Conservation (phyloP, 805 yeast species). For the Sugiyamaella marilandica region DNA sequence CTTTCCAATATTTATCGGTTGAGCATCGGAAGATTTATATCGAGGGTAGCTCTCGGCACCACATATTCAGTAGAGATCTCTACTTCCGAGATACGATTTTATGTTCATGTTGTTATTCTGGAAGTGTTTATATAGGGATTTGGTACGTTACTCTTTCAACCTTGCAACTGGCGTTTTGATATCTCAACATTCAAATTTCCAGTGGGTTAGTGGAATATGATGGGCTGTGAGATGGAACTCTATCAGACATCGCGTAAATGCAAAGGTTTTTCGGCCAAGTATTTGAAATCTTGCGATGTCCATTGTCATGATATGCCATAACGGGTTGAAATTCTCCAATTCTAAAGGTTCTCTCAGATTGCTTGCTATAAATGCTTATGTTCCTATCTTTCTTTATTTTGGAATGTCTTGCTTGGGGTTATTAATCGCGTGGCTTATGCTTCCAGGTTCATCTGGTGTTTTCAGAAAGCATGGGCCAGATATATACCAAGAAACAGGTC, state of each 20-base stretch:
- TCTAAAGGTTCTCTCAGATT: constrained; percentile 51
- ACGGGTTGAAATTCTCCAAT: constrained; percentile 53
- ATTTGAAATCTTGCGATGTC: constrained; percentile 48
- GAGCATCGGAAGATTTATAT: constrained; percentile 51
- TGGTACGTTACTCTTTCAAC: constrained; percentile 46
- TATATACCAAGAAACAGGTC: constrained; percentile 39
- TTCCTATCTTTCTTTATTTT: constrained; percentile 49
- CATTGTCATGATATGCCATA: constrained; percentile 51
- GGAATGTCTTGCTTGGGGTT: constrained; percentile 41
- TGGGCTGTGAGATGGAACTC: constrained; percentile 60
- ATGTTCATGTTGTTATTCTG: constrained; percentile 50
- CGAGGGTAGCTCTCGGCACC: constrained; percentile 56
- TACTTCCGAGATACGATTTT: constrained; percentile 48
- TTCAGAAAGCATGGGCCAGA: constrained; percentile 49
- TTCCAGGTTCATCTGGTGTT: constrained; percentile 51
- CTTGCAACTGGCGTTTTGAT: neutral
- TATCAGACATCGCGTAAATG: constrained; percentile 49
- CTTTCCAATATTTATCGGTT: constrained; percentile 37
- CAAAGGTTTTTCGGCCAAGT: constrained; percentile 52
- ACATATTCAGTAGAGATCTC: constrained; percentile 50
- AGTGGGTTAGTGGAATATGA: constrained; percentile 54
- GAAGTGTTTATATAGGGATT: constrained; percentile 55
- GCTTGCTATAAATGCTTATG: constrained; percentile 44
- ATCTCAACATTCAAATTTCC: constrained; percentile 31
- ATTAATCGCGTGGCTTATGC: constrained; percentile 45